These are phyloP conservation scores for Goniomonas avonlea DNA, from an alignment of 78 protist species.

Conservation along the genomic window DNA sequence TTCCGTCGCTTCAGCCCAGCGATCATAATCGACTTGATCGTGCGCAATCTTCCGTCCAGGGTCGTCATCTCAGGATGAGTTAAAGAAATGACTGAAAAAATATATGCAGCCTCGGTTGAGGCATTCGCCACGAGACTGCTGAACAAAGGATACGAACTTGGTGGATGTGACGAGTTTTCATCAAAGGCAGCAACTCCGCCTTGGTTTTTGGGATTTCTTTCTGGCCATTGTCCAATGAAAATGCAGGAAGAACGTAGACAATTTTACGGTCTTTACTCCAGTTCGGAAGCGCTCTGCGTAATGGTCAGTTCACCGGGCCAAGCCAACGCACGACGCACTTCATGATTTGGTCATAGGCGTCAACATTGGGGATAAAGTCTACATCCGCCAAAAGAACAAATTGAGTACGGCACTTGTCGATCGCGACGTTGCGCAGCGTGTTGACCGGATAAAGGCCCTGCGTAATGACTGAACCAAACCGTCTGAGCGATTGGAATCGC, in stretches of 20 bases:
- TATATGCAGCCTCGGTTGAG: background rate
- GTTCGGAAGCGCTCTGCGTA: background rate
- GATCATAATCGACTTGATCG: background rate
- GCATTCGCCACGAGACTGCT: background rate
- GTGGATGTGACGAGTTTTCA: background rate
- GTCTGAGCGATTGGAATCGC: too few relatives aligned
- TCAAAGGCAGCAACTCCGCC: too few relatives aligned
- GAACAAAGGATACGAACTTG: background rate
- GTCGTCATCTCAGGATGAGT: background rate
- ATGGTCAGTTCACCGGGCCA: background rate
- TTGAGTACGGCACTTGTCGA: slow-evolving; percentile 14
- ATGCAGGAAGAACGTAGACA: background rate
- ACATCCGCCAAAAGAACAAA: background rate
- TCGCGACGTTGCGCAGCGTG: slow-evolving; percentile 19
- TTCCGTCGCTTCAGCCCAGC: background rate
- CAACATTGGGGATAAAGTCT: background rate
- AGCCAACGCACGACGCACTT: background rate
- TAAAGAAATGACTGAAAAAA: background rate
- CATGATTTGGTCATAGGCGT: background rate
- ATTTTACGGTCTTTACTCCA: background rate
- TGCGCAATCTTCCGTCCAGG: background rate
- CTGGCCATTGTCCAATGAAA: background rate
- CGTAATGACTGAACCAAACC: too few relatives aligned
- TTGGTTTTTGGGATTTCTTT: background rate
- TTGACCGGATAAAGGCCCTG: slow-evolving; percentile 11